phyloP scores from a whole-genome alignment of 2,329 filamentous ascomycete species.

The Dendrostoma leiphaemia region DNA sequence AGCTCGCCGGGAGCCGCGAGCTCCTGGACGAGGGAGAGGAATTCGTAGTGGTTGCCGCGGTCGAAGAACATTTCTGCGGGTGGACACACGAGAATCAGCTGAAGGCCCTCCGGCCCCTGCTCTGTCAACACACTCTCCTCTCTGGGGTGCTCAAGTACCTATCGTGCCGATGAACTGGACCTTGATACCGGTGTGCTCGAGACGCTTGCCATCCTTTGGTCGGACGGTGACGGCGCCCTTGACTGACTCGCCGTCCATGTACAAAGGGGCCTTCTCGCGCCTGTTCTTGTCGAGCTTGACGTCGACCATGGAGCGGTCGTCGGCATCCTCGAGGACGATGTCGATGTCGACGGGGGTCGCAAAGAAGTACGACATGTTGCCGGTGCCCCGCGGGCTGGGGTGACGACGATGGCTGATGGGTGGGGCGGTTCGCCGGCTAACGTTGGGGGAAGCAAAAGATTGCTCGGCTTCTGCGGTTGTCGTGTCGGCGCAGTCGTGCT shows the following conservation, averaged over 20 bases:
- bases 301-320: conserved; percentile 92
- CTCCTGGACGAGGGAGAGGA: conserved; percentile 94
- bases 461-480: not conserved
- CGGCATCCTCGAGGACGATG: conserved; percentile 91
- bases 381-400: conserved; percentile 19
- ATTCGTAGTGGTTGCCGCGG: conserved; percentile 98
- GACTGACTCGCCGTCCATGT: conserved; percentile 97
- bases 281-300: conserved; percentile 98
- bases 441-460: not conserved
- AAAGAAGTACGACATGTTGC: conserved; percentile 92
- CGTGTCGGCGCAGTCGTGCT: not conserved
- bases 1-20: conserved; percentile 95
- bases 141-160: conserved; percentile 61
- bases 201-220: conserved; percentile 95
- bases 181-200: conserved; percentile 99
- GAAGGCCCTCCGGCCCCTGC: not conserved
- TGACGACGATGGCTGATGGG: conserved; percentile 17
- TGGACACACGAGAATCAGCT: too few relatives aligned
- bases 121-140: not conserved
- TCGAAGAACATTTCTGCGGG: conserved; percentile 99
- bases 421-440: not conserved
- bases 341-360: conserved; percentile 98
- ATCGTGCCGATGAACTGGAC: conserved; percentile 99
- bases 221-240: conserved; percentile 93
- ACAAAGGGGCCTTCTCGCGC: conserved; percentile 93